These are phyloP conservation scores for Xeromyces bisporus DNA, from an alignment of 495 filamentous ascomycete genomes.

Conservation along the genomic window DNA sequence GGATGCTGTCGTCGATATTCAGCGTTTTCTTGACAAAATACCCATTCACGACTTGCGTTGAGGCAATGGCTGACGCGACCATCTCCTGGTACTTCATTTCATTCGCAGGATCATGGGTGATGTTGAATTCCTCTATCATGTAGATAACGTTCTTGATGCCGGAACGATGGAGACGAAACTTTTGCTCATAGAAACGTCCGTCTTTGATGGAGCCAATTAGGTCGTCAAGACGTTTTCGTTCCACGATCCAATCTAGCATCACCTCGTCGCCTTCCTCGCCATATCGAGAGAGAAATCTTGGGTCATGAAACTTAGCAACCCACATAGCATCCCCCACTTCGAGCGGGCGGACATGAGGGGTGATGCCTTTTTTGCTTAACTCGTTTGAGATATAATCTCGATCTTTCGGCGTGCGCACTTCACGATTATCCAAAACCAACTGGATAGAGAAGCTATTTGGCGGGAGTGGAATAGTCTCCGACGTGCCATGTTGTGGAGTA, in stretches of 20 bases:
- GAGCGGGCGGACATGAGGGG: slow-evolving; percentile 45
- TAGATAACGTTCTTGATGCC: slow-evolving; percentile 66
- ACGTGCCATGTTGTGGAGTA: not conserved
- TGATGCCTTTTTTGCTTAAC: slow-evolving; percentile 48
- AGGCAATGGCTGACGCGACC: slow-evolving; percentile 58
- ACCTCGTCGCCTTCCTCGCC: slow-evolving; percentile 56
- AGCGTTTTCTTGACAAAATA: slow-evolving; percentile 68
- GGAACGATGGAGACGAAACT: slow-evolving; percentile 56
- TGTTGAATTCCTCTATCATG: slow-evolving; percentile 56
- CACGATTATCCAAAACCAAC: slow-evolving; percentile 59
- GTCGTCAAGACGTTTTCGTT: slow-evolving; percentile 72
- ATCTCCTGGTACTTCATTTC: slow-evolving; percentile 42
- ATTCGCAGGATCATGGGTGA: slow-evolving; percentile 28
- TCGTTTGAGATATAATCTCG: slow-evolving; percentile 64
- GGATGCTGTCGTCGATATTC: slow-evolving; percentile 65
- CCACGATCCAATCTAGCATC: slow-evolving; percentile 66
- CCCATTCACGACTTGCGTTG: slow-evolving; percentile 64
- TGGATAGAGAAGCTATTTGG: slow-evolving; percentile 55
- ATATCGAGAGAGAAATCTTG: slow-evolving; percentile 33
- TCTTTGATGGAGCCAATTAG: slow-evolving; percentile 66
- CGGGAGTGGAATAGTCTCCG: slow-evolving; percentile 38
- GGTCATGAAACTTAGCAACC: slow-evolving; percentile 56
- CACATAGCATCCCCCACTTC: slow-evolving; percentile 66
- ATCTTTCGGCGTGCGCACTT: slow-evolving; percentile 60
- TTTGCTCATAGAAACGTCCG: slow-evolving; percentile 72